A percentile compares a stretch with the other conserved stretches of the same genome.
These are phyloP conservation scores for Helotiales sp. DNA, from an alignment of 2,329 filamentous ascomycete species.

Conservation along the genomic window DNA sequence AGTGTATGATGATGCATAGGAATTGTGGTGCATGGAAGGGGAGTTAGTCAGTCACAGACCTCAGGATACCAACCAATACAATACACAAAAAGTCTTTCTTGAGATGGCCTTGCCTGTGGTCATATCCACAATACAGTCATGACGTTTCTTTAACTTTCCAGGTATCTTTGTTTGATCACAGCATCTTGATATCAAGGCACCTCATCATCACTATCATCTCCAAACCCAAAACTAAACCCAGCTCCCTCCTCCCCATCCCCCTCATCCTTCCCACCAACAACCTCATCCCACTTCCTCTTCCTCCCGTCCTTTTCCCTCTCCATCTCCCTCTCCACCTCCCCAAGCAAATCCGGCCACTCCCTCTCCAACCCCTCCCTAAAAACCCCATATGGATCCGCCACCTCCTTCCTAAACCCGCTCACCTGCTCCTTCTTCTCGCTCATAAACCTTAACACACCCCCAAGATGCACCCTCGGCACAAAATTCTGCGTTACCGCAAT, in stretches of 20 bases:
- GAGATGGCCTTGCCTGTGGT: background rate
- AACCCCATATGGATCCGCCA: conserved; percentile 73
- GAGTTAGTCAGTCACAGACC: background rate
- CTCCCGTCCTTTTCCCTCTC: conserved; percentile 60
- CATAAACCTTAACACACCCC: conserved; percentile 79
- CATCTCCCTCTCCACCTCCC: conserved; percentile 67
- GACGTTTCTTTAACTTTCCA: background rate
- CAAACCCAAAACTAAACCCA: conserved; percentile 69
- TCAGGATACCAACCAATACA: background rate
- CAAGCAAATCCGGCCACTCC: conserved; percentile 68
- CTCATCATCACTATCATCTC: conserved; percentile 58
- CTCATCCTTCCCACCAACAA: conserved; percentile 61
- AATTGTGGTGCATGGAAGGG: background rate
- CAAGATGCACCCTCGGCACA: conserved; percentile 74
- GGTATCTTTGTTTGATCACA: background rate
- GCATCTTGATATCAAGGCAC: conserved; percentile 36
- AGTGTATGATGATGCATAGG: background rate
- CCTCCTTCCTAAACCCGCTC: conserved; percentile 77
- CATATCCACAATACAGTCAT: background rate
- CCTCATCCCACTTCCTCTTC: conserved; percentile 86
- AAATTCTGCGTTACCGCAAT: conserved; percentile 97
- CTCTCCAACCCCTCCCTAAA: conserved; percentile 73
- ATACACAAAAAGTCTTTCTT: background rate
- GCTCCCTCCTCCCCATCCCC: conserved; percentile 48
- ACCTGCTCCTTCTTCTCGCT: conserved; percentile 83